A percentile compares a stretch with the other conserved stretches of the same genome.
These are phyloP conservation scores for Mychonastes homosphaera DNA, from an alignment of 139 green algal genomes.

Conservation along the genomic window DNA sequence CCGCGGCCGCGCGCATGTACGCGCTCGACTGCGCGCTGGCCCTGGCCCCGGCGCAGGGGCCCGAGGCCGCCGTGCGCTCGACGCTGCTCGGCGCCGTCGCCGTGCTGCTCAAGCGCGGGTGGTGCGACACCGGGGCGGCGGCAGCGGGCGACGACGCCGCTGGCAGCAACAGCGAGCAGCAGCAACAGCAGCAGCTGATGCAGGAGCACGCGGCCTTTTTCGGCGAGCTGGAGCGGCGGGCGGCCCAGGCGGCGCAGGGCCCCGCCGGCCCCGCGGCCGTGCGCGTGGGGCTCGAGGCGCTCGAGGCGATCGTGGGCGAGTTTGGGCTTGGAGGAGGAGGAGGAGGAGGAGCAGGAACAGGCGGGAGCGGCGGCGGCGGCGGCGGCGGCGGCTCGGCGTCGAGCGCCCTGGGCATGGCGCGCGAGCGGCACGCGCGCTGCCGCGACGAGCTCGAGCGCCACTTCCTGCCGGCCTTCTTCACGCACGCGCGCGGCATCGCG, in stretches of 20 bases:
- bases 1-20: constrained; percentile 31
- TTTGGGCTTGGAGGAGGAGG: constrained; percentile 60
- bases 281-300: constrained; percentile 25
- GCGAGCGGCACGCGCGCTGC: constrained; percentile 70
- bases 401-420: constrained; percentile 55
- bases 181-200: constrained; percentile 1
- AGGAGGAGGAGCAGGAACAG: too few species aligned
- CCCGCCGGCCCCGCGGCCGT: not conserved
- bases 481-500: constrained; percentile 36
- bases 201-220: not conserved
- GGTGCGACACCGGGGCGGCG: constrained; percentile 14
- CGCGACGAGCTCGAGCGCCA: constrained; percentile 27
- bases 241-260: not conserved
- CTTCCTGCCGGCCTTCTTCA: constrained; percentile 55
- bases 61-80: constrained; percentile 13
- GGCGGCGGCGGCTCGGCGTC: too few species aligned
- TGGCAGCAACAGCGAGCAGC: not conserved
- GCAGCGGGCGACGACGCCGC: not conserved
- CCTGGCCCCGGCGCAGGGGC: constrained; percentile 8
- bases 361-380: too few species aligned
- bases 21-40: constrained; percentile 35
- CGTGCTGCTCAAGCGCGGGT: constrained; percentile 62
- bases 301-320: constrained; percentile 60
- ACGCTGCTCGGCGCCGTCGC: constrained; percentile 34
- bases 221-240: not conserved